Evolutionary conservation across 2,329 filamentous ascomycete species (phyloP), one percentile per base, ranked within the genome.

Genomic region (Juglanconis sp.): DNA sequence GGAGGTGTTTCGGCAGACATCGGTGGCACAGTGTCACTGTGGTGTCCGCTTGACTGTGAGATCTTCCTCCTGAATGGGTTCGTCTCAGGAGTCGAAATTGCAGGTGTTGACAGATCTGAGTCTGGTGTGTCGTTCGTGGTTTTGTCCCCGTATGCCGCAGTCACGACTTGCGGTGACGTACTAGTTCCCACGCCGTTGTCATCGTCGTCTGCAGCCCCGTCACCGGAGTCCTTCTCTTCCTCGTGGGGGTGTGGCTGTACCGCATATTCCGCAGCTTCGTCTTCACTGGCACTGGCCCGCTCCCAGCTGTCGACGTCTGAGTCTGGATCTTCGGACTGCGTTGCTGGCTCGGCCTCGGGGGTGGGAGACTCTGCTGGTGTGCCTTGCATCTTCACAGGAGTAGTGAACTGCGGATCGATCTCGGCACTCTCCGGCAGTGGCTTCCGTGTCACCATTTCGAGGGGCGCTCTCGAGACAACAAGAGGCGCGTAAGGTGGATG

Each of bases 61-160:
- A 72, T 72, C 64, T 81, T 81, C 59, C 80, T 78, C 62, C 80
- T 81, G 68, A 85, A 85, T 0, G 82, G 82, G 56, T 85, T 85
- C 24, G 81, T 83, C 59, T 80, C 71, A 15, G 24, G 36, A 32
- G 35, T 34, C 13, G 48, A 31, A 15, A 13, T 8, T 15, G 40
- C 54, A 47, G 53, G 36, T 2, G 15, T 42, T 3, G 57, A 42
- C 4, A 24, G 31, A 44, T 38, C 5, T 13, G 53, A 13, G 24
- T 49, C 17, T 31, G 30, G 11, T 35, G 35, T 48, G 4, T 51
- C 40, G 35, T n/a, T 55, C 24, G 30, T 40, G 24, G 8, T 7
- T 11, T 40, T 32, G 38, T 54, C 30, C 24, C 40, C 55, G 47
- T 46, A 55, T 5, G 44, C 51, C n/a, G 35, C 54, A 32, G 54